Evolutionary conservation across 2,329 filamentous ascomycete genomes (phyloP).

Genomic region (Pyrenochaeta sp.): DNA sequence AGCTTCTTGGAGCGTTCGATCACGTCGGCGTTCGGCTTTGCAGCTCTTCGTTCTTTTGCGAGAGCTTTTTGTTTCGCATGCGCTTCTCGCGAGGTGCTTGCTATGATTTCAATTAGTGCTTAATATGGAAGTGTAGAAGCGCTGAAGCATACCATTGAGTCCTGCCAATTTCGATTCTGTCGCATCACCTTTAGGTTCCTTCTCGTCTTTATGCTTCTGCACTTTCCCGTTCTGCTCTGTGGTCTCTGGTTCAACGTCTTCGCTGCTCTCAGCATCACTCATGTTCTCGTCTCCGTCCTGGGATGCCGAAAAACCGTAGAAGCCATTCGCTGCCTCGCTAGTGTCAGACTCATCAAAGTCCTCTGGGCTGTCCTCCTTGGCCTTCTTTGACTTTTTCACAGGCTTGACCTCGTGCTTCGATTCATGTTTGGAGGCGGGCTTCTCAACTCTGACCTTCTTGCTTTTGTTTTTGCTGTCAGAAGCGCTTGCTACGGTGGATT

Average conservation of each 20-base stretch:
- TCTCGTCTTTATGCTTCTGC: slow-evolving; percentile 32
- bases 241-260: slow-evolving; percentile 21
- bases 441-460: slow-evolving; percentile 53
- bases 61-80: slow-evolving; percentile 93
- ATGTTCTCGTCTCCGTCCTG: slow-evolving; percentile 36
- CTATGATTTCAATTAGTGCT: slow-evolving; percentile 49
- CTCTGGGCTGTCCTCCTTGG: slow-evolving; percentile 37
- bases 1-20: slow-evolving; percentile 92
- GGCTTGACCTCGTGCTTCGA: slow-evolving; percentile 37
- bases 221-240: slow-evolving; percentile 26
- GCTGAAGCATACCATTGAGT: slow-evolving; percentile 35
- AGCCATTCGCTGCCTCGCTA: slow-evolving; percentile 47
- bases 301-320: slow-evolving; percentile 44
- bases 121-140: not conserved
- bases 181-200: slow-evolving; percentile 31
- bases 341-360: slow-evolving; percentile 47
- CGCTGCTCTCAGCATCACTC: slow-evolving; percentile 26
- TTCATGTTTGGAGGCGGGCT: slow-evolving; percentile 37
- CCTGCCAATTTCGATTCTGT: slow-evolving; percentile 34
- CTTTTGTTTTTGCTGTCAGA: slow-evolving; percentile 31
- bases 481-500: slow-evolving; percentile 29
- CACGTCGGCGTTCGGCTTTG: slow-evolving; percentile 91
- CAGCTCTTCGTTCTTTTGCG: slow-evolving; percentile 85
- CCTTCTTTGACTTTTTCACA: slow-evolving; percentile 41
- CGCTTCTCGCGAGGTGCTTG: slow-evolving; percentile 80